A percentile compares a stretch with the other conserved stretches of the same genome.
phyloP scores from a whole-genome alignment of 306 rosid genomes.

The Quercus dentata region DNA sequence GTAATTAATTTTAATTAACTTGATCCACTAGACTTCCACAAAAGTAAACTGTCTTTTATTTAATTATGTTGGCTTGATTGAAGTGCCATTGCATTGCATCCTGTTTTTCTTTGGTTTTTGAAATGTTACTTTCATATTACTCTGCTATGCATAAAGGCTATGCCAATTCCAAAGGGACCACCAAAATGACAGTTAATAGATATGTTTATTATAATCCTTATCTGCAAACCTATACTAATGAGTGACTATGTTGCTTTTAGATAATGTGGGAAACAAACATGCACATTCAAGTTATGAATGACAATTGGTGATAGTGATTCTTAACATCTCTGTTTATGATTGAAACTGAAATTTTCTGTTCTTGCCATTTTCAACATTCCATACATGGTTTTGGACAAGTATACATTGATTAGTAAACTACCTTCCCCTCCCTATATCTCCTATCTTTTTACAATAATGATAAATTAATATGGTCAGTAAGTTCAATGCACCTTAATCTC shows the following conservation, averaged over 20 bases:
- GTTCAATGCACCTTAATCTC: neutral
- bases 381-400: no score
- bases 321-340: neutral
- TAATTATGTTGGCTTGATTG: neutral
- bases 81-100: neutral
- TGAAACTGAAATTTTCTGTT: neutral
- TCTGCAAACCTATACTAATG: neutral
- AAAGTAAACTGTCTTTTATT: neutral
- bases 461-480: neutral
- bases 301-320: neutral
- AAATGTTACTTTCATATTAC: neutral
- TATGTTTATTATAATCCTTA: no score
- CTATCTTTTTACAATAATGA: no score
- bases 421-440: no score
- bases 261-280: neutral
- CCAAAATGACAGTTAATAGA: neutral
- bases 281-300: neutral
- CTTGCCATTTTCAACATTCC: neutral
- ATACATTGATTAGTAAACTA: no score
- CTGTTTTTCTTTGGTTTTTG: neutral
- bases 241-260: neutral
- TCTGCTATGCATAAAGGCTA: neutral
- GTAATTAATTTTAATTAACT: slow-evolving; percentile 44
- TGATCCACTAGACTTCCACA: slow-evolving; percentile 7
- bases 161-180: neutral